Evolutionary conservation across 2,329 filamentous ascomycete species (phyloP).

Genomic region (Westerdykella sp.): DNA sequence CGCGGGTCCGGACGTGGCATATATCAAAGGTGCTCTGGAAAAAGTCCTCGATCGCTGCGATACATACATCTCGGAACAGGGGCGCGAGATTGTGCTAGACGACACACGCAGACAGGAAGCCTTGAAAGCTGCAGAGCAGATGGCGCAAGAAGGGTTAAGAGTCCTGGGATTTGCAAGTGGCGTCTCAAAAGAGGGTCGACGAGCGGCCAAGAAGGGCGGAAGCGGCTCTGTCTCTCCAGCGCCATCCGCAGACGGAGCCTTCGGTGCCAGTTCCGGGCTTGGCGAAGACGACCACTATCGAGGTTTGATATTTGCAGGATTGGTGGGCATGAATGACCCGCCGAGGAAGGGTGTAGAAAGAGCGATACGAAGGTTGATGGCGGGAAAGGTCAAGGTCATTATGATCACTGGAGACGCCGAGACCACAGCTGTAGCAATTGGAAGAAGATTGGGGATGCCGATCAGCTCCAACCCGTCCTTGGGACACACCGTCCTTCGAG

Average conservation of each 20-base stretch:
- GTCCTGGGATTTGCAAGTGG: slow-evolving; percentile 94
- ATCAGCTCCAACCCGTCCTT: slow-evolving; percentile 56
- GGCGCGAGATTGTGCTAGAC: slow-evolving; percentile 80
- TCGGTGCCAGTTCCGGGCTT: slow-evolving; percentile 14
- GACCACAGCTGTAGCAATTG: slow-evolving; percentile 89
- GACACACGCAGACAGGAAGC: slow-evolving; percentile 67
- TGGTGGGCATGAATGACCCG: slow-evolving; percentile 97
- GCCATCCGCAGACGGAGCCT: slow-evolving; percentile 8
- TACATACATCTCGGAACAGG: slow-evolving; percentile 80
- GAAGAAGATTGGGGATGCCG: slow-evolving; percentile 89
- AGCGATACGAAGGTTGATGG: slow-evolving; percentile 83
- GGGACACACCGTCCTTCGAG: slow-evolving; percentile 68
- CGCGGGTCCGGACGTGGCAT: slow-evolving; percentile 70
- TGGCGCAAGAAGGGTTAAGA: slow-evolving; percentile 83
- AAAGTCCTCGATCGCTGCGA: slow-evolving; percentile 80
- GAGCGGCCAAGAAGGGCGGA: slow-evolving; percentile 13
- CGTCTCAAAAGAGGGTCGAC: slow-evolving; percentile 39
- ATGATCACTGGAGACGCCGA: slow-evolving; percentile 99
- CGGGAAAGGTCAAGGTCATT: slow-evolving; percentile 91
- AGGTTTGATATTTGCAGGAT: slow-evolving; percentile 79
- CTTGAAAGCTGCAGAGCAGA: slow-evolving; percentile 69
- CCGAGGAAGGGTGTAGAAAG: slow-evolving; percentile 83
- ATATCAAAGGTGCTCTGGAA: slow-evolving; percentile 93
- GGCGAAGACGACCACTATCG: slow-evolving; percentile 69
- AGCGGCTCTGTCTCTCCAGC: slow-evolving; percentile 30